Evolutionary conservation across 495 filamentous ascomycete species (phyloP).

Genomic region (Thermothielavioides terrestris): DNA sequence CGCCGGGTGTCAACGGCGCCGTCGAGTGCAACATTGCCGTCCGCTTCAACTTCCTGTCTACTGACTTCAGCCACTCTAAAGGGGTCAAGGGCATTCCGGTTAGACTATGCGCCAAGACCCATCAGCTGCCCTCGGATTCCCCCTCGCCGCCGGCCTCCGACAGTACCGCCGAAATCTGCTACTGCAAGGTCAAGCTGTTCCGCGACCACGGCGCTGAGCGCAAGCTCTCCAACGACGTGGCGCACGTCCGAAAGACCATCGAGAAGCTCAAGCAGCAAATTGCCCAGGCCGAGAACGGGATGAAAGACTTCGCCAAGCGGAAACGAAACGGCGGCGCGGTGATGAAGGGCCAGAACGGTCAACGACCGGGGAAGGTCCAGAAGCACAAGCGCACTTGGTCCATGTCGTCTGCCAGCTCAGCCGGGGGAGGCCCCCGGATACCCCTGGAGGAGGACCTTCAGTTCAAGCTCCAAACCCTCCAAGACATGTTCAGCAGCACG

Average conservation of each 20-base stretch:
- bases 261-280: slow-evolving; percentile 92
- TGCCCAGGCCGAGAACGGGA: slow-evolving; percentile 74
- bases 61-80: slow-evolving; percentile 96
- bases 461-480: slow-evolving; percentile 68
- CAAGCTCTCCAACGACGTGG: slow-evolving; percentile 89
- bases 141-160: slow-evolving; percentile 33
- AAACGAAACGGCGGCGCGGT: slow-evolving; percentile 59
- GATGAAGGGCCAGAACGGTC: slow-evolving; percentile 42
- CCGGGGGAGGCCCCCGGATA: slow-evolving; percentile 46
- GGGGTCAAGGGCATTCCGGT: slow-evolving; percentile 96
- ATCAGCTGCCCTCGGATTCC: slow-evolving; percentile 43
- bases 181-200: slow-evolving; percentile 95
- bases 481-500: slow-evolving; percentile 95
- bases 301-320: slow-evolving; percentile 80
- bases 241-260: slow-evolving; percentile 86
- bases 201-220: slow-evolving; percentile 93
- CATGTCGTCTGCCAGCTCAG: slow-evolving; percentile 77
- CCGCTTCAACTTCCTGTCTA: slow-evolving; percentile 96
- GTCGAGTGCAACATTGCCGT: slow-evolving; percentile 76
- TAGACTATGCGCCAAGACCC: slow-evolving; percentile 82
- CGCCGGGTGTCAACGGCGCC: slow-evolving; percentile 49
- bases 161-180: slow-evolving; percentile 62
- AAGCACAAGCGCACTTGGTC: slow-evolving; percentile 97
- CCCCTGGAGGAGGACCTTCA: slow-evolving; percentile 84
- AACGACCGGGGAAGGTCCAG: slow-evolving; percentile 61